Evolutionary conservation across 768 basidiomycete species (phyloP), one percentile per base, ranked within the genome.

Genomic region (Lentinula sp.): DNA sequence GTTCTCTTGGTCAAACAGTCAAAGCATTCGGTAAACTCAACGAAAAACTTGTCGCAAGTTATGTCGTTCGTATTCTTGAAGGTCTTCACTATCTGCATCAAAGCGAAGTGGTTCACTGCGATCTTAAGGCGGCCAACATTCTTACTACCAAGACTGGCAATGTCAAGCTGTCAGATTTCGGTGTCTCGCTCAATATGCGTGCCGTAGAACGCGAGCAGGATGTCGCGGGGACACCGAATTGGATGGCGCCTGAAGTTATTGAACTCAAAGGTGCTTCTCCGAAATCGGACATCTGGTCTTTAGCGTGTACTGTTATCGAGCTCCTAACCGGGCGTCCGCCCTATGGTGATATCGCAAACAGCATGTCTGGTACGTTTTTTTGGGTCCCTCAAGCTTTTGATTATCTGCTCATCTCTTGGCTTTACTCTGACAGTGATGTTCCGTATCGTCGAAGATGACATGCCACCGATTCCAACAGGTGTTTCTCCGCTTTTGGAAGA

Each of bases 211-310:
- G 84, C 28, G 89, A 92, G 69, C 88, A 91, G 70, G 91, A 90
- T 66, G 89, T 93, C 31, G 88, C 91, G 7, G 96, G 96, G 9
- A 99, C 96, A 9, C 96, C 96, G 13, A 96, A 98, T 68, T 99
- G 96, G 96, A 98, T 99, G 95, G 95, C 95, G 10, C 96, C 96
- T 2, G 96, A 99, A 73, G 92, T 98, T 55, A 98, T 99, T 63
- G 89, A 94, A 70, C 83, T 98, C 59, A 90, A 94, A 71, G 95
- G 95, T 3, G 92, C 96, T 7, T 89, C 91, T n/a, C 80, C 88
- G 0, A 94, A 94, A 67, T 89, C 92, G 31, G 95, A 97, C 70
- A 95, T 97, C 35, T 97, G 95, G 95, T 96, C 94, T 0, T 74
- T 99, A 64, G 96, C 87, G 1, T 97, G 95, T 69, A 98, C 96